Percentiles rank a stretch among this genome's conserved stretches.
Conservation (phyloP, 2,329 filamentous ascomycete species). For the Penicillium sp. region DNA sequence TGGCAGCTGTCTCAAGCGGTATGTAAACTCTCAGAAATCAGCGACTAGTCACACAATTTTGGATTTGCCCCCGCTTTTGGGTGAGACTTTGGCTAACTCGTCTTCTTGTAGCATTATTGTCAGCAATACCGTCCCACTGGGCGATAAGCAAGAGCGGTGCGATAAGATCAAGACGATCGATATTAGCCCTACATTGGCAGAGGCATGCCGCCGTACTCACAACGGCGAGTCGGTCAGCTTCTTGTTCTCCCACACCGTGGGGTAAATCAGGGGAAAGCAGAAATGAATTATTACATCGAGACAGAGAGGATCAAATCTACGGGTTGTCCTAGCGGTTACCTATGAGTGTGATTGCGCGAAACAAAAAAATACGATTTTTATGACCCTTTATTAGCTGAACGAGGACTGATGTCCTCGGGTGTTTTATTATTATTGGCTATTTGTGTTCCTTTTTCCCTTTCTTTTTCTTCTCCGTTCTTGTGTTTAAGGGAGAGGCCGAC, state of each 20-base stretch:
- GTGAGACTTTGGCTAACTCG: not conserved
- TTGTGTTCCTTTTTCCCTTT: not conserved
- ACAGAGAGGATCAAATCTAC: constrained; percentile 5
- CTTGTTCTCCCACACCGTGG: constrained; percentile 50
- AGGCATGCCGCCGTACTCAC: constrained; percentile 51
- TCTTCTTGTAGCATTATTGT: constrained; percentile 67
- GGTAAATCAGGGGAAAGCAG: constrained; percentile 24
- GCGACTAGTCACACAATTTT: not conserved
- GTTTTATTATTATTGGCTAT: constrained; percentile 11
- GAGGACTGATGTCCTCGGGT: constrained; percentile 12
- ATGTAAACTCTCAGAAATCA: not conserved
- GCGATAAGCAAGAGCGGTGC: constrained; percentile 76
- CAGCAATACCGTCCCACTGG: constrained; percentile 82
- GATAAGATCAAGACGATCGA: constrained; percentile 85
- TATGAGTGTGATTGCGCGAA: constrained; percentile 17
- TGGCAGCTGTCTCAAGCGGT: constrained; percentile 62
- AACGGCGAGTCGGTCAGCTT: constrained; percentile 54
- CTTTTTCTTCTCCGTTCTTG: not conserved
- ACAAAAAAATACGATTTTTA: constrained; percentile 29
- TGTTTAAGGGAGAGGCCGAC: not conserved
- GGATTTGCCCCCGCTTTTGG: too few relatives aligned
- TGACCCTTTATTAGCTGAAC: constrained; percentile 15
- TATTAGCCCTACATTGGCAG: constrained; percentile 70
- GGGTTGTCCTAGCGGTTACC: constrained; percentile 1
- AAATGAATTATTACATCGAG: constrained; percentile 6